Conservation (phyloP, 1,284 basidiomycete genomes). For the Gymnopus androsaceus region DNA sequence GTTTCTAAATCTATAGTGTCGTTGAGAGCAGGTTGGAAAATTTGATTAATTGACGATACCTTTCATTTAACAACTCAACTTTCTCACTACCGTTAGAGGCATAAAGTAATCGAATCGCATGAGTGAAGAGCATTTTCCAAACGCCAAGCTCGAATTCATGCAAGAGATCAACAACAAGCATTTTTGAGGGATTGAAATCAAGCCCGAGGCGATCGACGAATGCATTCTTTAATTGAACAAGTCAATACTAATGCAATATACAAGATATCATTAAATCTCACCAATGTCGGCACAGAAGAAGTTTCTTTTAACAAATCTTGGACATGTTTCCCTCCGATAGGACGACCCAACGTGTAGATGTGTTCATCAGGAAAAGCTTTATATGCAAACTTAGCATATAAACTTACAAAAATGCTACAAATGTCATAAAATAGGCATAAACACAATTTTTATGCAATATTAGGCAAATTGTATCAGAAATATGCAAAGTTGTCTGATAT, state of each 20-base stretch:
- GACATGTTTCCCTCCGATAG: no score
- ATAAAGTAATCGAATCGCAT: not conserved
- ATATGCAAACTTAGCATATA: no score
- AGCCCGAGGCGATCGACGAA: conserved; percentile 29
- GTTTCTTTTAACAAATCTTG: not conserved
- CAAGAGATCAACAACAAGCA: conserved; percentile 37
- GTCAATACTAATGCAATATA: not conserved
- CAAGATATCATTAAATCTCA: not conserved
- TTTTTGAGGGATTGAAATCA: conserved; percentile 28
- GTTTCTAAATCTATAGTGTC: conserved; percentile 19
- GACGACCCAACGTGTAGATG: no score
- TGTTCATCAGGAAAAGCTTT: no score
- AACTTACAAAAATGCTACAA: no score
- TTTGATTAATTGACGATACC: conserved; percentile 18
- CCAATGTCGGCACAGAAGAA: not conserved
- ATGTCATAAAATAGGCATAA: no score
- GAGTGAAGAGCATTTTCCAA: conserved; percentile 29
- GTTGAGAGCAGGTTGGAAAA: not conserved
- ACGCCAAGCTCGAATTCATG: conserved; percentile 41
- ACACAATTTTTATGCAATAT: no score
- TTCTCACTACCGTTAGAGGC: not conserved
- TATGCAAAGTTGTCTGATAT: no score
- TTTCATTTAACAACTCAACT: conserved; percentile 22
- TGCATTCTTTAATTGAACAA: conserved; percentile 29
- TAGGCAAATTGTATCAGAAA: no score